A percentile compares a stretch with the other conserved stretches of the same genome.
Conservation (phyloP, 345 rosid species). For the Raphanus raphanistrum region DNA sequence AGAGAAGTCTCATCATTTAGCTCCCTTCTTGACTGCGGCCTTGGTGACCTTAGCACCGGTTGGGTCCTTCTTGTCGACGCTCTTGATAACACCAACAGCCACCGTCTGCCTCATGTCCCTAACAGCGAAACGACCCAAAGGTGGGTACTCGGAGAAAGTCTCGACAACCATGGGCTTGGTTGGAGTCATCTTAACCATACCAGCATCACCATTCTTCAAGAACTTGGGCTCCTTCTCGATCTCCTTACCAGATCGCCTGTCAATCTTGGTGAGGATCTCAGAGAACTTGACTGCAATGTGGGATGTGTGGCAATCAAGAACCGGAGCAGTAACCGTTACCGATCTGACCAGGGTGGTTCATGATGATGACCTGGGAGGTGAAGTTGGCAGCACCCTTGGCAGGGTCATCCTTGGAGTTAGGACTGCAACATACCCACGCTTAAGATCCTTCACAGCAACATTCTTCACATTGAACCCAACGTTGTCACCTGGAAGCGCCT, state of each 20-base stretch:
- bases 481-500: slow-evolving; percentile 16
- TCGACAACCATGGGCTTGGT: slow-evolving; percentile 95
- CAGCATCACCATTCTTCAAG: slow-evolving; percentile 73
- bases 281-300: slow-evolving; percentile 19
- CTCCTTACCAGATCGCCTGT: slow-evolving; percentile 17
- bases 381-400: slow-evolving; percentile 16
- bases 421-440: slow-evolving; percentile 14
- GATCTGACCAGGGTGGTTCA: slow-evolving; percentile 15
- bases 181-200: slow-evolving; percentile 65
- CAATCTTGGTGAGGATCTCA: slow-evolving; percentile 13
- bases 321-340: slow-evolving; percentile 6
- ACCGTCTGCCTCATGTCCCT: slow-evolving; percentile 95
- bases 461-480: background rate
- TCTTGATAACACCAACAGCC: slow-evolving; percentile 87
- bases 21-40: slow-evolving; percentile 83
- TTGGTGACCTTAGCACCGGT: slow-evolving; percentile 81
- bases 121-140: slow-evolving; percentile 86
- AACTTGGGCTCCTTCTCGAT: slow-evolving; percentile 43
- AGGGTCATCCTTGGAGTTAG: slow-evolving; percentile 14
- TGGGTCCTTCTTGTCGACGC: slow-evolving; percentile 85
- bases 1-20: slow-evolving; percentile 50
- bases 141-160: slow-evolving; percentile 78
- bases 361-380: slow-evolving; percentile 7
- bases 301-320: slow-evolving; percentile 1
- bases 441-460: slow-evolving; percentile 11